These are phyloP conservation scores for Stenogyne calaminthoides DNA, from an alignment of 305 asterid species.

Conservation along the genomic window DNA sequence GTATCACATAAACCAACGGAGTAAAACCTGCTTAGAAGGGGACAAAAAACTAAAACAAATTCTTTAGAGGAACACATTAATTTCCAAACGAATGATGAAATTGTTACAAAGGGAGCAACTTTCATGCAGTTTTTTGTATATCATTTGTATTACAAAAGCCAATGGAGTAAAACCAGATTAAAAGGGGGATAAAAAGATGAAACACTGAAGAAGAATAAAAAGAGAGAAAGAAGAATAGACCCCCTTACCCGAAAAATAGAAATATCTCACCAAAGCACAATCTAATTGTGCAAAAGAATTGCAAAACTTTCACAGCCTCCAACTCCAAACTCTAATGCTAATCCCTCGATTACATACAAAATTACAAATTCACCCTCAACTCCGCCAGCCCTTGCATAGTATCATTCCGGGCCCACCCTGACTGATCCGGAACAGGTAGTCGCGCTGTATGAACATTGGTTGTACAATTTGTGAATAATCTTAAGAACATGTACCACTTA, in stretches of 20 bases:
- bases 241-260: conserved; percentile 34
- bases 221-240: conserved; percentile 36
- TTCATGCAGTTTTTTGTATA: conserved; percentile 22
- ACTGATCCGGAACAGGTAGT: conserved; percentile 31
- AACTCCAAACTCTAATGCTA: conserved; percentile 42
- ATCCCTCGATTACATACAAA: conserved; percentile 35
- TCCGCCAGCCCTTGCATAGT: conserved; percentile 68
- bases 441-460: conserved; percentile 53
- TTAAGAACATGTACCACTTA: conserved; percentile 39
- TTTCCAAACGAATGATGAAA: conserved; percentile 37
- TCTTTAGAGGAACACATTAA: conserved; percentile 19
- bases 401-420: conserved; percentile 33
- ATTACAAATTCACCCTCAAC: conserved; percentile 43
- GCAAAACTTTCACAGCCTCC: conserved; percentile 53
- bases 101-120: conserved; percentile 46
- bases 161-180: conserved; percentile 48
- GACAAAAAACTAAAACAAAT: neutral
- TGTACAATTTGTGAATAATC: conserved; percentile 39
- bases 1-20: conserved; percentile 47
- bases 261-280: conserved; percentile 51
- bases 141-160: conserved; percentile 45
- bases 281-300: conserved; percentile 65
- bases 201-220: conserved; percentile 16
- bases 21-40: conserved; percentile 43
- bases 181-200: conserved; percentile 2